Conservation (phyloP, 495 filamentous ascomycete species). For the Collariella sp. region DNA sequence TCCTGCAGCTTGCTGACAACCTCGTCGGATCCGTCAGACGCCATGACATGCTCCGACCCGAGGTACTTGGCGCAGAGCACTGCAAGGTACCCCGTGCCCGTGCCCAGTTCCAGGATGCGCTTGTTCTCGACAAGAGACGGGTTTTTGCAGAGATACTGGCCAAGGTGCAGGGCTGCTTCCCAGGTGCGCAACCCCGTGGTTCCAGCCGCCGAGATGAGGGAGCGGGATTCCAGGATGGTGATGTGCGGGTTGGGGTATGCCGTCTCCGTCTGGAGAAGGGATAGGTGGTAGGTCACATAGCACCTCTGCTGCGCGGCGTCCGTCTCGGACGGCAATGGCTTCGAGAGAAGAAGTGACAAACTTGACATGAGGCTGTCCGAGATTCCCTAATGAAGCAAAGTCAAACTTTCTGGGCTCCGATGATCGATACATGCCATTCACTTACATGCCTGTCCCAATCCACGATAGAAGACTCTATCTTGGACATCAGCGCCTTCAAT, state of each 20-base stretch:
- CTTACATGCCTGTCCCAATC: conserved; percentile 83
- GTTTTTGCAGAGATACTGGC: conserved; percentile 52
- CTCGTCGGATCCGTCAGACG: conserved; percentile 72
- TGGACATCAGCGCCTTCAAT: conserved; percentile 57
- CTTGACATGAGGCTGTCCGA: conserved; percentile 60
- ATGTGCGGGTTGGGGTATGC: conserved; percentile 23
- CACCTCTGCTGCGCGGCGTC: conserved; percentile 63
- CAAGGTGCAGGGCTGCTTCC: conserved; percentile 86
- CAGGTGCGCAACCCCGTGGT: conserved; percentile 87
- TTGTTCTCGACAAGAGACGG: conserved; percentile 43
- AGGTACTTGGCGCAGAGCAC: conserved; percentile 73
- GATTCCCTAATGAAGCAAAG: conserved; percentile 49
- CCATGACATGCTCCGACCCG: conserved; percentile 51
- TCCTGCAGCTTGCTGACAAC: conserved; percentile 61
- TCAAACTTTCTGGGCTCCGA: not conserved
- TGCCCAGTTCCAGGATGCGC: conserved; percentile 74
- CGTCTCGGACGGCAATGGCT: conserved; percentile 50
- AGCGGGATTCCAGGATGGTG: conserved; percentile 62
- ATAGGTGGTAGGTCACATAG: conserved; percentile 64
- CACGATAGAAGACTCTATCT: conserved; percentile 57
- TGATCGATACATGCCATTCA: not conserved
- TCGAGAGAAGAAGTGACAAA: conserved; percentile 51
- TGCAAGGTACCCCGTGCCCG: conserved; percentile 79
- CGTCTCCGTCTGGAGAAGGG: conserved; percentile 16
- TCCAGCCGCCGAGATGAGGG: conserved; percentile 61